phyloP scores from a whole-genome alignment of 2,329 filamentous ascomycete genomes.

The Penicillium sp. region DNA sequence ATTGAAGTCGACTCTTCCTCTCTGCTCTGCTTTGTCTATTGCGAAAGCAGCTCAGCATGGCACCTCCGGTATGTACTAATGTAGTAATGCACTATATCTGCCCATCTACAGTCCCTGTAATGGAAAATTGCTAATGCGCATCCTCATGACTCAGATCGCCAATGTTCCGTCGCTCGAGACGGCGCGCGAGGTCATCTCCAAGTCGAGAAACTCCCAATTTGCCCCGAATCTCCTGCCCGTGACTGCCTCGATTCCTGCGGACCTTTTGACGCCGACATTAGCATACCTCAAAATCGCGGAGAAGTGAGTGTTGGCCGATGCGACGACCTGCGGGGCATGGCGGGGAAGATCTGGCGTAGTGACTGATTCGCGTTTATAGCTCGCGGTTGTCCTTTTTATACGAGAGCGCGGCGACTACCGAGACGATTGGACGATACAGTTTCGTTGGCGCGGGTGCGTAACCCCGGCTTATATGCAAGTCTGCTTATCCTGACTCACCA shows the following conservation, averaged over 20 bases:
- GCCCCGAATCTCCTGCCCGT: constrained; percentile 76
- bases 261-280: constrained; percentile 88
- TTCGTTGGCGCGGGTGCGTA: constrained; percentile 74
- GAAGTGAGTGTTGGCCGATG: constrained; percentile 50
- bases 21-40: background rate
- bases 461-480: background rate
- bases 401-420: constrained; percentile 86
- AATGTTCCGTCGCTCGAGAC: constrained; percentile 60
- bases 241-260: constrained; percentile 79
- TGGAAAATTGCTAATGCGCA: constrained; percentile 4
- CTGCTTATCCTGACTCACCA: constrained; percentile 9
- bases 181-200: constrained; percentile 53
- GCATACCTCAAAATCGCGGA: constrained; percentile 89
- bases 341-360: constrained; percentile 5
- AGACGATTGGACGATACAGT: constrained; percentile 90
- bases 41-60: constrained; percentile 21
- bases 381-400: constrained; percentile 88
- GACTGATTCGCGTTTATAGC: constrained; percentile 23
- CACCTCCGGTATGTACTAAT: constrained; percentile 24
- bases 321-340: background rate
- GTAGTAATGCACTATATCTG: background rate
- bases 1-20: background rate
- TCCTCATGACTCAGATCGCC: constrained; percentile 38
- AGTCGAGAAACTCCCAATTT: constrained; percentile 49
- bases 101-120: background rate